Percentiles rank a stretch among this genome's conserved stretches.
These are phyloP conservation scores for Fusarium marasasianum DNA, from an alignment of 2,329 filamentous ascomycete genomes.

Conservation along the genomic window DNA sequence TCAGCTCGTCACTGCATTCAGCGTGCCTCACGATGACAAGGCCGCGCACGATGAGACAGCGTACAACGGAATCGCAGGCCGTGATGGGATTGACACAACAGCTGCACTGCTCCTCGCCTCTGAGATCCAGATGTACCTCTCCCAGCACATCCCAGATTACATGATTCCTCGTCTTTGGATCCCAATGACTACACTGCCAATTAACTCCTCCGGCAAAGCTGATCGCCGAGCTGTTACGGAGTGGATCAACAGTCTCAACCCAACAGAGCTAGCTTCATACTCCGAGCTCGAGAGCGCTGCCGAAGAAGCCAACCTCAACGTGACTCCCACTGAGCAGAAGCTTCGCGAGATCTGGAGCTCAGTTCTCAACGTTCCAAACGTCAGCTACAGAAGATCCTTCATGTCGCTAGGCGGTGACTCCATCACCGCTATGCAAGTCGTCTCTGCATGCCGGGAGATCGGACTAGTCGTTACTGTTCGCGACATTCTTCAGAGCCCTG, in stretches of 20 bases:
- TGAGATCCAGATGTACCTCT: not conserved
- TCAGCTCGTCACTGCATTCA: not conserved
- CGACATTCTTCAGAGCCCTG: not conserved
- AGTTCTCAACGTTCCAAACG: not conserved
- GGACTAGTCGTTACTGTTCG: not conserved
- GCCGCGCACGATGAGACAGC: not conserved
- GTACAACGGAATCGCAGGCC: not conserved
- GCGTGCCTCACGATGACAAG: not conserved
- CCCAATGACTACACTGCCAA: not conserved
- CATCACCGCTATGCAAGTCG: not conserved
- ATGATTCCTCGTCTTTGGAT: constrained; percentile 5
- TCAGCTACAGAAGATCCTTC: not conserved
- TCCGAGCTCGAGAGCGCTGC: not conserved
- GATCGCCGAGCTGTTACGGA: not conserved
- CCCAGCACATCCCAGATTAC: not conserved
- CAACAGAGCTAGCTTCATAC: not conserved
- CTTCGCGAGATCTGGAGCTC: not conserved
- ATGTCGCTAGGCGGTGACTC: not conserved
- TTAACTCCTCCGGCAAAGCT: not conserved
- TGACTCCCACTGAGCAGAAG: not conserved
- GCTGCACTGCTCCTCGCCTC: not conserved
- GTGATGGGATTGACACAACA: not conserved
- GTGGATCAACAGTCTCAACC: not conserved
- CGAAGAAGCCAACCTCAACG: not conserved
- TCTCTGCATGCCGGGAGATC: not conserved